A percentile compares a stretch with the other conserved stretches of the same genome.
Evolutionary conservation across 768 basidiomycete species (phyloP).

Genomic region (Lentinula sp.): DNA sequence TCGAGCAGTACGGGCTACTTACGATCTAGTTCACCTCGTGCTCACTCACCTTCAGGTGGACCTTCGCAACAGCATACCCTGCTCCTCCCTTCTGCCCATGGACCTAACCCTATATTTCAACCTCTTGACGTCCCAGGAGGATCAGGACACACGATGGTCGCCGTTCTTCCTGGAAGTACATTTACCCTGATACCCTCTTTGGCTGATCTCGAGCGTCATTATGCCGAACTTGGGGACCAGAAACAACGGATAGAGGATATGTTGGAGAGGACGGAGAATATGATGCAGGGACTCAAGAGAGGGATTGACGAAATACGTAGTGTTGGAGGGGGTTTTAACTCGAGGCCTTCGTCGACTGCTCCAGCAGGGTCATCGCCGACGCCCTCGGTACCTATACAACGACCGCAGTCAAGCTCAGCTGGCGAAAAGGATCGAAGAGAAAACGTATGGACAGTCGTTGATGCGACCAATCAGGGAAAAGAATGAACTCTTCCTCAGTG

Average conservation of each 20-base stretch:
- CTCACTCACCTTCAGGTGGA: slow-evolving; percentile 58
- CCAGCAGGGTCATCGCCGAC: background rate
- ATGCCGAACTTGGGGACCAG: slow-evolving; percentile 55
- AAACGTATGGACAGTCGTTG: slow-evolving; percentile 1
- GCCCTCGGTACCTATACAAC: background rate
- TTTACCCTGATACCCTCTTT: slow-evolving; percentile 28
- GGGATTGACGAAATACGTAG: slow-evolving; percentile 72
- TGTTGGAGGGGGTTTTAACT: slow-evolving; percentile 7
- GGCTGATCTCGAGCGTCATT: slow-evolving; percentile 68
- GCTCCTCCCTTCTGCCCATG: slow-evolving; percentile 32
- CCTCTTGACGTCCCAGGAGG: slow-evolving; percentile 1
- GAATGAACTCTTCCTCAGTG: background rate
- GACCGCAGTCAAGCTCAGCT: background rate
- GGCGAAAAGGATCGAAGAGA: slow-evolving; percentile 5
- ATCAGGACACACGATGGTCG: slow-evolving; percentile 5
- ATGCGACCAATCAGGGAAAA: background rate
- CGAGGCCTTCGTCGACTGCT: background rate
- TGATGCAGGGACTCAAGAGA: slow-evolving; percentile 67
- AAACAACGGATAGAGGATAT: slow-evolving; percentile 65
- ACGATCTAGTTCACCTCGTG: slow-evolving; percentile 58
- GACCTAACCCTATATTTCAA: slow-evolving; percentile 15
- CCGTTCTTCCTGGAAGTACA: slow-evolving; percentile 27
- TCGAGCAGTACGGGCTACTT: slow-evolving; percentile 44
- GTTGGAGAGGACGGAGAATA: slow-evolving; percentile 65
- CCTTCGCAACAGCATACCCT: slow-evolving; percentile 15